Evolutionary conservation across 257 asterid genomes (phyloP), one percentile per base, ranked within the genome.

Genomic region (Solanum piurae): DNA sequence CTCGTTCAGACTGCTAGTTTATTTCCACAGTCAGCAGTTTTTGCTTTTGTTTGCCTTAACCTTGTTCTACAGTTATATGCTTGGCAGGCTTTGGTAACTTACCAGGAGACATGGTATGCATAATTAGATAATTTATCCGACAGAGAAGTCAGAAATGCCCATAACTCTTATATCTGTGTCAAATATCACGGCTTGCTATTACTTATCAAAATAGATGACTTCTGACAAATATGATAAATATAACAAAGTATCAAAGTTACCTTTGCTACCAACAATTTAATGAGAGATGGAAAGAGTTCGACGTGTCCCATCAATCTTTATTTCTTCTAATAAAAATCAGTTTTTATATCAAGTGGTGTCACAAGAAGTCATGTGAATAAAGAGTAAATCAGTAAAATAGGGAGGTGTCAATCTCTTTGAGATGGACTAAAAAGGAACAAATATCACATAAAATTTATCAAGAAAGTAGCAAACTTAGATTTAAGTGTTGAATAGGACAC

Each of bases 61-160:
- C 84, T 46, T 80, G 84, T 83, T 83, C 58, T 90, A 36, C 89
- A 97, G 99, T 95, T 94, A 89, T 97, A 88, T 97, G 99, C 86
- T 86, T 96, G 94, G 99, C 99, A 74, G 99, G 99, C 44, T 97
- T 97, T 89, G 99, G 99, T 46, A 97, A 97, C 93, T 94, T 97
- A 87, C 99, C 98, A 52, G 99, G 99, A 86, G 95, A 96, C 91
- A 96, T 96, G 99, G 99, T 97, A 95, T 85, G 87, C 84, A 84
- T 84, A 83, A 86, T 71, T 86, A 82, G 64, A 49, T 86, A 37
- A 55, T 90, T 20, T 88, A 37, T 85, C 85, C 86, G 60, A 68
- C 76, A 73, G 40, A 44, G 27, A 46, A 18, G 79, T 64, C 29
- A 20, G 85, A 46, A 16, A 80, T 55, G 29, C 77, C 40, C 29